Evolutionary conservation across 306 rosid species (phyloP).

Genomic region (Inga leiocalycina): DNA sequence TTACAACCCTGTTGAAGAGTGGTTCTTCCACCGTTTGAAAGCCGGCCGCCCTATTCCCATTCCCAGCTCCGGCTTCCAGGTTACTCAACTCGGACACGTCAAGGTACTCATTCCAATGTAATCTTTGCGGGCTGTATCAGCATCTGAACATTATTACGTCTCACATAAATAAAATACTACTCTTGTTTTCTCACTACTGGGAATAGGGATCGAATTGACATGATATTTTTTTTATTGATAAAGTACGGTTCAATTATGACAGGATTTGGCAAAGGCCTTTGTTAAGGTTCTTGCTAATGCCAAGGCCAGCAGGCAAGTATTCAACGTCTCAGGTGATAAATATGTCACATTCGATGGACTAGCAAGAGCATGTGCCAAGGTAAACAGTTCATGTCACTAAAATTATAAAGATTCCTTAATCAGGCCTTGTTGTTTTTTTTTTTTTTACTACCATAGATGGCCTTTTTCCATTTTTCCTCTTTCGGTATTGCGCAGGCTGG

Average conservation of each 20-base stretch:
- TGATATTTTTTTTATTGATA: slow-evolving; percentile 12
- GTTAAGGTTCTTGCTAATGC: slow-evolving; percentile 83
- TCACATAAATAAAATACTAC: not conserved
- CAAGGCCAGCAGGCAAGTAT: slow-evolving; percentile 85
- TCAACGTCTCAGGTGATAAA: slow-evolving; percentile 93
- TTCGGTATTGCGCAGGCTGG: slow-evolving; percentile 54
- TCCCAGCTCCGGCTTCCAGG: slow-evolving; percentile 84
- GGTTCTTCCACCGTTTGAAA: slow-evolving; percentile 98
- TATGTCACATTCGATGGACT: slow-evolving; percentile 92
- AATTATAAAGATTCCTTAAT: not conserved
- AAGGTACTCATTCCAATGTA: slow-evolving; percentile 48
- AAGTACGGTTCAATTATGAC: slow-evolving; percentile 37
- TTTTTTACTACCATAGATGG: not conserved
- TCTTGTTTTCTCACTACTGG: not conserved
- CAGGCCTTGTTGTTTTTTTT: not conserved
- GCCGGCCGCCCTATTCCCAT: slow-evolving; percentile 98
- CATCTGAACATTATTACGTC: not conserved
- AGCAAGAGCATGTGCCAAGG: slow-evolving; percentile 98
- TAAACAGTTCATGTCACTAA: slow-evolving; percentile 16
- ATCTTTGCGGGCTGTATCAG: not conserved
- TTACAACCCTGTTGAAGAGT: slow-evolving; percentile 97
- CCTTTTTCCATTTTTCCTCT: not conserved
- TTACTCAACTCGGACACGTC: slow-evolving; percentile 95
- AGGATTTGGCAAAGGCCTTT: slow-evolving; percentile 90
- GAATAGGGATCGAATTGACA: not conserved